phyloP scores from a whole-genome alignment of 495 filamentous ascomycete genomes.

The Opeltia flavorubescens region DNA sequence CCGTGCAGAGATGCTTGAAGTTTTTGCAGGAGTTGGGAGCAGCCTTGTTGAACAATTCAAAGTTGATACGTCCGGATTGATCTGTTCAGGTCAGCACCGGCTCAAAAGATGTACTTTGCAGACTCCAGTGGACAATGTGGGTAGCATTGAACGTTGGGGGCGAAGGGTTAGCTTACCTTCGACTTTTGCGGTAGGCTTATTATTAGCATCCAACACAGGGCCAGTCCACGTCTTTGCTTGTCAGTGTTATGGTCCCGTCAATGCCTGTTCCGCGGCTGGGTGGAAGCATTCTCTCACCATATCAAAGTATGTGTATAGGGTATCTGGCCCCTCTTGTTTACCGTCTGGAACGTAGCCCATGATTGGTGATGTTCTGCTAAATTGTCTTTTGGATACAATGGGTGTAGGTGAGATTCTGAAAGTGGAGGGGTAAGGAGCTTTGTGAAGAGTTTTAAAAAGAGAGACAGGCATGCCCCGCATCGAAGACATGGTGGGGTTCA shows the following conservation, averaged over 20 bases:
- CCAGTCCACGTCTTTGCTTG: no score
- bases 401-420: conserved; percentile 26
- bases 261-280: background rate
- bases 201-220: background rate
- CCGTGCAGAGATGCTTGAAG: conserved; percentile 93
- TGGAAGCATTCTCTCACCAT: background rate
- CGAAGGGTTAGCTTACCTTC: background rate
- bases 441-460: conserved; percentile 10
- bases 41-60: conserved; percentile 74
- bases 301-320: background rate
- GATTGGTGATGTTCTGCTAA: background rate
- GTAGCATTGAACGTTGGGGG: no score
- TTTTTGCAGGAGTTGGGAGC: conserved; percentile 92
- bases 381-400: background rate
- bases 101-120: no score
- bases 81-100: no score
- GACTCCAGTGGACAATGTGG: no score
- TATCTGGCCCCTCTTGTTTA: background rate
- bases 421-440: conserved; percentile 23
- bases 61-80: conserved; percentile 70
- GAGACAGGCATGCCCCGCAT: conserved; percentile 27
- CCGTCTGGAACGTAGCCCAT: no score
- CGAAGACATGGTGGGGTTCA: conserved; percentile 19
- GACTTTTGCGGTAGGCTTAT: background rate
- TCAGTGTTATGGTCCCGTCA: background rate